Conservation (phyloP, 495 filamentous ascomycete genomes). For the Penicillium diatomitis region DNA sequence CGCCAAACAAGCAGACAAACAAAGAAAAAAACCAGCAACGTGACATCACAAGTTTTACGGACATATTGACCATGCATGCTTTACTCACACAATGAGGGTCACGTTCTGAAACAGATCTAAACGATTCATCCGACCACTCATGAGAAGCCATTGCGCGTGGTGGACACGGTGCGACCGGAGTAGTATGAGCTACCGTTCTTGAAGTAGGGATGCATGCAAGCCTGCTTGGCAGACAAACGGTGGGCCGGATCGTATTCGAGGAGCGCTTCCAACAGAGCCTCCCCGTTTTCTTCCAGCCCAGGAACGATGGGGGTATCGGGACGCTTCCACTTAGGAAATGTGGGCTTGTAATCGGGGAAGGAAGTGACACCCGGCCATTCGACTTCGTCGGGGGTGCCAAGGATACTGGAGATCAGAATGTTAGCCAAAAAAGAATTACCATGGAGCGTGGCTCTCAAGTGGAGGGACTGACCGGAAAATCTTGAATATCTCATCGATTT, state of each 20-base stretch:
- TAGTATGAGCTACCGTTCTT: slow-evolving; percentile 52
- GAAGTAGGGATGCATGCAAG: slow-evolving; percentile 89
- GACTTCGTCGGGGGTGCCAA: slow-evolving; percentile 84
- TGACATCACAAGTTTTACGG: slow-evolving; percentile 3
- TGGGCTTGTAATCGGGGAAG: slow-evolving; percentile 94
- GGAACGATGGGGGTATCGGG: slow-evolving; percentile 52
- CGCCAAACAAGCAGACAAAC: slow-evolving; percentile 28
- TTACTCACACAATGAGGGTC: too few species aligned
- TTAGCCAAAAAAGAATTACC: background rate
- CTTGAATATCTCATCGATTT: slow-evolving; percentile 99
- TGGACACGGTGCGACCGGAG: slow-evolving; percentile 31
- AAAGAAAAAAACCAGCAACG: slow-evolving; percentile 5
- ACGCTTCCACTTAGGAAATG: slow-evolving; percentile 92
- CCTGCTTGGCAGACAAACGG: slow-evolving; percentile 92
- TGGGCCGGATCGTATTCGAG: slow-evolving; percentile 92
- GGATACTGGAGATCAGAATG: slow-evolving; percentile 45
- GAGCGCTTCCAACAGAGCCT: slow-evolving; percentile 82
- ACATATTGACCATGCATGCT: too few species aligned
- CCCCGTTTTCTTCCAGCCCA: slow-evolving; percentile 62
- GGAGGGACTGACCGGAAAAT: slow-evolving; percentile 71
- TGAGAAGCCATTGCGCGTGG: slow-evolving; percentile 33
- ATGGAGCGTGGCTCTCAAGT: background rate
- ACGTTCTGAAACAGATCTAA: too few species aligned
- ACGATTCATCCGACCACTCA: slow-evolving; percentile 7
- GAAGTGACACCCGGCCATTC: slow-evolving; percentile 94